Percentiles rank a stretch among this genome's conserved stretches.
Evolutionary conservation across 345 rosid genomes (phyloP).

Genomic region (Melastoma malabathricum): DNA sequence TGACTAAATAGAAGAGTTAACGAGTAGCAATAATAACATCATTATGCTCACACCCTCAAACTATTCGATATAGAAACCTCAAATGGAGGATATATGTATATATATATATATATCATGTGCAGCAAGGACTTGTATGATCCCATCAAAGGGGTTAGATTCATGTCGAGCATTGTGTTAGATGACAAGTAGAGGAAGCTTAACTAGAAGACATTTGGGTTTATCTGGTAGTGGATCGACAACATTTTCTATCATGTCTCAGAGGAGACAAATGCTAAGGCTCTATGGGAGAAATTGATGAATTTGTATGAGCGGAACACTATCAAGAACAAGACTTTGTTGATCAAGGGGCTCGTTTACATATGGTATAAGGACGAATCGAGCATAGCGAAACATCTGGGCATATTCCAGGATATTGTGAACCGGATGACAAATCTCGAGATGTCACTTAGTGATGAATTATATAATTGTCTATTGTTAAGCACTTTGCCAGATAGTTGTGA

Average conservation of each 20-base stretch:
- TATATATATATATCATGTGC: no score
- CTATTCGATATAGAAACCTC: no score
- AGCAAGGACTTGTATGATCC: no score
- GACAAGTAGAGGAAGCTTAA: no score
- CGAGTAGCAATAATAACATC: no score
- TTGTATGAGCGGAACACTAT: neutral
- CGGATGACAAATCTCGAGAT: neutral
- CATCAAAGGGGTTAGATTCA: no score
- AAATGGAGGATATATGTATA: no score
- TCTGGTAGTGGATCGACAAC: no score
- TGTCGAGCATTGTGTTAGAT: no score
- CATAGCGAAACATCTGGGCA: neutral
- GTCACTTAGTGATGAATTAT: neutral
- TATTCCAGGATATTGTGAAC: neutral
- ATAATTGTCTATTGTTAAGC: neutral
- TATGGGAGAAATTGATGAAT: neutral
- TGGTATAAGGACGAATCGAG: neutral
- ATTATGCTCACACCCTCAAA: no score
- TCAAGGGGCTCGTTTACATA: neutral
- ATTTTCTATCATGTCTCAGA: neutral
- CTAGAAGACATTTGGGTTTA: no score
- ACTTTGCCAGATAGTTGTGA: neutral
- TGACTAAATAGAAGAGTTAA: no score
- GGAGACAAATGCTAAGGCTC: neutral
- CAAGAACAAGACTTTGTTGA: neutral